Conservation (phyloP, 1,284 basidiomycete genomes). For the Ceratobasidium theobromae region DNA sequence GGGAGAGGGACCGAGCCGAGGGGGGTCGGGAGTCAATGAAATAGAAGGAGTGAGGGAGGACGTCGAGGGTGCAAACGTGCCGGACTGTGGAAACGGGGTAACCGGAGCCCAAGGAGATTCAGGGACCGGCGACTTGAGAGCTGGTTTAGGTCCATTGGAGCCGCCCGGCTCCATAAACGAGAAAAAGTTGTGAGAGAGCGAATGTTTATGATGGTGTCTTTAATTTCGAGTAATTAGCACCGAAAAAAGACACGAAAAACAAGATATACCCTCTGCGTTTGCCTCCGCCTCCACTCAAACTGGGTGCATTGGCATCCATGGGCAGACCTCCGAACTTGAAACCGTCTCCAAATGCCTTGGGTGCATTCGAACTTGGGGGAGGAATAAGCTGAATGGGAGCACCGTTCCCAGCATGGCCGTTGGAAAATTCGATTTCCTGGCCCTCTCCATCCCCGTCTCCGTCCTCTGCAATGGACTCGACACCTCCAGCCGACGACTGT, state of each 20-base stretch:
- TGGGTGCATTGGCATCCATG: constrained; percentile 38
- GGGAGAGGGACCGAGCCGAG: constrained; percentile 30
- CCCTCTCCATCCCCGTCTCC: constrained; percentile 51
- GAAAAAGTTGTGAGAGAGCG: constrained; percentile 91
- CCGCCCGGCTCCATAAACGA: constrained; percentile 72
- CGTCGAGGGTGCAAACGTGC: constrained; percentile 18
- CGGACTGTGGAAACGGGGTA: constrained; percentile 28
- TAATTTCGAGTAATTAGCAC: background rate
- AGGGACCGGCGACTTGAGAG: constrained; percentile 3
- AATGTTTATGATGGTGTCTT: constrained; percentile 89
- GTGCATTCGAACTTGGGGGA: constrained; percentile 42
- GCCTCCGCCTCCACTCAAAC: constrained; percentile 37
- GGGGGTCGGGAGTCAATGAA: constrained; percentile 29
- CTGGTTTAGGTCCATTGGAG: background rate
- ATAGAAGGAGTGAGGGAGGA: constrained; percentile 24
- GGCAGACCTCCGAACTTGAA: constrained; percentile 62
- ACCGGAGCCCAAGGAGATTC: constrained; percentile 27
- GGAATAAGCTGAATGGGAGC: constrained; percentile 49
- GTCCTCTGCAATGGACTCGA: constrained; percentile 66
- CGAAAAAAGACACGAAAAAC: background rate
- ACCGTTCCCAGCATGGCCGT: constrained; percentile 44
- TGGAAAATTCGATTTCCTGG: constrained; percentile 54
- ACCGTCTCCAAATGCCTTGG: constrained; percentile 52
- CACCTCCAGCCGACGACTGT: constrained; percentile 43
- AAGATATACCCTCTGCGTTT: constrained; percentile 28